phyloP scores from a whole-genome alignment of 768 basidiomycete species.

The Lactifluus hygrophoroides region DNA sequence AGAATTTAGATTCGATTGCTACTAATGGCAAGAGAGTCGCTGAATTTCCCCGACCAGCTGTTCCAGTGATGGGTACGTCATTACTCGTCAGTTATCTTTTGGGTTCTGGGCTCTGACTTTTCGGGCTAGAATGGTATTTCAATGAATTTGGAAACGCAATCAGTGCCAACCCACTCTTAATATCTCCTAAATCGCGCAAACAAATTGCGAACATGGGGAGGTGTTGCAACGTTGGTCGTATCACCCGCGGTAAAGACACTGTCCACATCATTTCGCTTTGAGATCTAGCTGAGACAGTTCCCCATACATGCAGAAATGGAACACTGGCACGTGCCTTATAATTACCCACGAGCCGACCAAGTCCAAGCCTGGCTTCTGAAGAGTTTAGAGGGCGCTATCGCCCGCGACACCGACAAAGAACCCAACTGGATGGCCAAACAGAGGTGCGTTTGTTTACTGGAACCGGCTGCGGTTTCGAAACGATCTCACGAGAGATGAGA shows the following conservation, averaged over 20 bases:
- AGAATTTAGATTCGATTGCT: constrained; percentile 4
- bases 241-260: constrained; percentile 3
- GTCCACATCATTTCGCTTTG: too few species aligned
- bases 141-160: background rate
- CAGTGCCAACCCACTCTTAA: background rate
- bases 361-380: constrained; percentile 35
- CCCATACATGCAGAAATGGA: constrained; percentile 34
- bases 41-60: constrained; percentile 5
- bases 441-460: constrained; percentile 7
- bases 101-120: background rate
- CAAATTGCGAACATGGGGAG: constrained; percentile 6
- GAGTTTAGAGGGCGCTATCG: constrained; percentile 23
- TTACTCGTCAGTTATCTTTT: too few species aligned
- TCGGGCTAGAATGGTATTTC: constrained; percentile 6
- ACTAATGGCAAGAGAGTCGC: background rate
- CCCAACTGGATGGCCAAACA: constrained; percentile 25
- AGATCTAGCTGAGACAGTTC: background rate
- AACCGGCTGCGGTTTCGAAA: too few species aligned
- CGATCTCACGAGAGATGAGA: too few species aligned
- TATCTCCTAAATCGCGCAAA: background rate
- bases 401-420: constrained; percentile 21
- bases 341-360: constrained; percentile 28
- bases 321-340: constrained; percentile 37
- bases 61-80: constrained; percentile 6
- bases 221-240: background rate